Percentiles rank a stretch among this genome's conserved stretches.
These are phyloP conservation scores for Fusarium cicatricum DNA, from an alignment of 2,329 filamentous ascomycete genomes.

Conservation along the genomic window DNA sequence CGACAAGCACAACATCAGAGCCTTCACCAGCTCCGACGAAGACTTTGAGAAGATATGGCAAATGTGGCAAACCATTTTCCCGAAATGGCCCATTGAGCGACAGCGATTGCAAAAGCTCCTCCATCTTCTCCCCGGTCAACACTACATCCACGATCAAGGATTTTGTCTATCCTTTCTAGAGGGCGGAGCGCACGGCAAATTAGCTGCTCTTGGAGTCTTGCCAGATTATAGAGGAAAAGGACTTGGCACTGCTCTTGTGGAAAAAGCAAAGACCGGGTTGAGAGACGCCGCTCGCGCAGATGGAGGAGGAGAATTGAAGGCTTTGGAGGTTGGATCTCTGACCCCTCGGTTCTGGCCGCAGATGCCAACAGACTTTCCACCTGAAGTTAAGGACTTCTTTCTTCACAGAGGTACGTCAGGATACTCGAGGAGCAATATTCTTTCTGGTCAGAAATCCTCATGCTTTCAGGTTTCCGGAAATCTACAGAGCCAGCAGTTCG, in stretches of 20 bases:
- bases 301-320: slow-evolving; percentile 2
- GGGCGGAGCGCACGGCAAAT: slow-evolving; percentile 1
- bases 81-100: slow-evolving; percentile 29
- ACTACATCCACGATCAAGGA: slow-evolving; percentile 30
- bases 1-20: slow-evolving; percentile 11
- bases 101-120: slow-evolving; percentile 18
- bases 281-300: background rate
- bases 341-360: slow-evolving; percentile 37
- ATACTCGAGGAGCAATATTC: background rate
- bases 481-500: background rate
- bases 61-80: slow-evolving; percentile 35
- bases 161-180: slow-evolving; percentile 29
- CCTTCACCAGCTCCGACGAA: slow-evolving; percentile 18
- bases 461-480: slow-evolving; percentile 12
- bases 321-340: slow-evolving; percentile 31
- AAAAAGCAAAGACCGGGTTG: slow-evolving; percentile 6
- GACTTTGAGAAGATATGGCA: slow-evolving; percentile 28
- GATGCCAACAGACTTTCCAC: slow-evolving; percentile 10
- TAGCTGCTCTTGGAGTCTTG: slow-evolving; percentile 33
- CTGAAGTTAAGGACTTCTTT: slow-evolving; percentile 31
- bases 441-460: background rate
- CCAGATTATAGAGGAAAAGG: slow-evolving; percentile 29
- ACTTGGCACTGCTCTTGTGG: slow-evolving; percentile 26
- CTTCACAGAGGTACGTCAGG: slow-evolving; percentile 18
- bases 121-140: background rate